These are phyloP conservation scores for Skeletonema potamos DNA, from an alignment of 108 stramenopile genomes.

Conservation along the genomic window DNA sequence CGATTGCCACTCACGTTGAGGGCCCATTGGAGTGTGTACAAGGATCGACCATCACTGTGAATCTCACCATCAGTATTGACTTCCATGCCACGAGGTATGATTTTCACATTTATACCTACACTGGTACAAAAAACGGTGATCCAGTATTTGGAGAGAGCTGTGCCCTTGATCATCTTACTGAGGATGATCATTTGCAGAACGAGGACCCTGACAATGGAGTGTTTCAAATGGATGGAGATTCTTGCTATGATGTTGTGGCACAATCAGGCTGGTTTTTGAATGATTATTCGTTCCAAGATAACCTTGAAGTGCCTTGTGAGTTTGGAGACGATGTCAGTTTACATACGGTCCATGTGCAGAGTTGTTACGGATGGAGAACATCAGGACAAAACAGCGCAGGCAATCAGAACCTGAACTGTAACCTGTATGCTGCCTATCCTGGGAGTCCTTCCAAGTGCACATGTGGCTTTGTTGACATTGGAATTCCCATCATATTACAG, in stretches of 20 bases:
- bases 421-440: not conserved
- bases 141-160: slow-evolving; percentile 10
- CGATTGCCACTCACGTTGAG: not conserved
- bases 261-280: slow-evolving; percentile 1
- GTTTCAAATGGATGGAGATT: slow-evolving; percentile 7
- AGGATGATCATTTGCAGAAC: not conserved
- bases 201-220: not conserved
- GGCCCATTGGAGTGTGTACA: not conserved
- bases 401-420: not conserved
- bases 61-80: slow-evolving; percentile 1
- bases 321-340: not conserved
- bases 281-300: slow-evolving; percentile 8
- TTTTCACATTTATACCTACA: slow-evolving; percentile 2
- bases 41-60: slow-evolving; percentile 1
- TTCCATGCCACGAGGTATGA: slow-evolving; percentile 11
- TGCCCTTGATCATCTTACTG: not conserved
- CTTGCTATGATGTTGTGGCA: slow-evolving; percentile 8
- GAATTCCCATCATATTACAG: not conserved
- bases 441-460: slow-evolving; percentile 1
- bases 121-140: slow-evolving; percentile 1
- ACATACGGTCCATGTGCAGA: slow-evolving; percentile 3
- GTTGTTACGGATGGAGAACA: slow-evolving; percentile 8
- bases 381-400: not conserved
- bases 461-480: not conserved
- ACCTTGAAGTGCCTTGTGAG: slow-evolving; percentile 6